phyloP scores from a whole-genome alignment of 2,329 filamentous ascomycete species.

The Xenosphaeropsis pyriputrescens region DNA sequence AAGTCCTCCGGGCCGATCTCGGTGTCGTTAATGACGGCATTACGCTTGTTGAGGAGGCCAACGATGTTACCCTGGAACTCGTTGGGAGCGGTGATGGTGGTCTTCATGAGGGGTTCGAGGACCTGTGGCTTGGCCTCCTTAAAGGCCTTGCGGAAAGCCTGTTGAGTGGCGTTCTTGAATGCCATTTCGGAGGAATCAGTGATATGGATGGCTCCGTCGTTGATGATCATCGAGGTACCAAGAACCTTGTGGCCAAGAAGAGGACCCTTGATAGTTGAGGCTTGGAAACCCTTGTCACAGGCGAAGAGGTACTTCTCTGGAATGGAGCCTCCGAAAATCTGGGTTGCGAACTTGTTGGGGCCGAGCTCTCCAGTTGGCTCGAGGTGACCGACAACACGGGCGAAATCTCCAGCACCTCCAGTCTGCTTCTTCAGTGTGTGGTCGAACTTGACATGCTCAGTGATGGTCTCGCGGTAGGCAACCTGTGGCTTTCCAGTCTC shows the following conservation, averaged over 20 bases:
- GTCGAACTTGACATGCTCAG: constrained; percentile 68
- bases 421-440: constrained; percentile 91
- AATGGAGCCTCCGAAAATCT: constrained; percentile 80
- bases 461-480: constrained; percentile 90
- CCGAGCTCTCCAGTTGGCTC: constrained; percentile 65
- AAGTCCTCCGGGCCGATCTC: constrained; percentile 93
- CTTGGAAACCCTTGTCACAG: constrained; percentile 87
- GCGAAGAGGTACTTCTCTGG: constrained; percentile 92
- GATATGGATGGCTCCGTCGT: constrained; percentile 92
- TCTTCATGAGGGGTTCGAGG: constrained; percentile 96
- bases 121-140: constrained; percentile 66
- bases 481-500: constrained; percentile 94
- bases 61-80: constrained; percentile 98
- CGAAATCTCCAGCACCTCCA: constrained; percentile 90
- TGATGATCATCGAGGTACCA: constrained; percentile 79
- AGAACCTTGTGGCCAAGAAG: constrained; percentile 88
- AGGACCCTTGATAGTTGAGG: constrained; percentile 72
- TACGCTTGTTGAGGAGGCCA: constrained; percentile 90
- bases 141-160: constrained; percentile 94
- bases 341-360: constrained; percentile 72
- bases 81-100: constrained; percentile 83
- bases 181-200: constrained; percentile 96
- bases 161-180: constrained; percentile 87
- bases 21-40: constrained; percentile 86
- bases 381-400: constrained; percentile 81